Percentiles rank a stretch among this genome's conserved stretches.
Evolutionary conservation across 768 basidiomycete genomes (phyloP).

Genomic region (Chiua virens): DNA sequence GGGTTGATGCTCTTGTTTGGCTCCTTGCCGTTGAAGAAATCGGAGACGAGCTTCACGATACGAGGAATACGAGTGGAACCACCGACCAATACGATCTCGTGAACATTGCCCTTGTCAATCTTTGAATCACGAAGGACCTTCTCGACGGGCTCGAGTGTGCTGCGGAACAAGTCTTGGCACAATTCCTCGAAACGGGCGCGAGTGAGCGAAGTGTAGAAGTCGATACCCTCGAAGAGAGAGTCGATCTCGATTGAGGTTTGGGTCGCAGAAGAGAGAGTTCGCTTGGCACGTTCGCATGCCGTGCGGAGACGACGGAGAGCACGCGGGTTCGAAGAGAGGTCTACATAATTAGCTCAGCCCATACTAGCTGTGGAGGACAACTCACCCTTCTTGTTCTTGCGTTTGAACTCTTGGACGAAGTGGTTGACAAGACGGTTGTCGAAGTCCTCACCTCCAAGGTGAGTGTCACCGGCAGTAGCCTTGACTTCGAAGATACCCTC

Average conservation of each 20-base stretch:
- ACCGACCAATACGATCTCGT: constrained; percentile 97
- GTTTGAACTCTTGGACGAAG: constrained; percentile 96
- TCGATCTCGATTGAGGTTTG: constrained; percentile 98
- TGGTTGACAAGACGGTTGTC: constrained; percentile 97
- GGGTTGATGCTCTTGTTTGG: constrained; percentile 99
- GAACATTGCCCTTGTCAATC: constrained; percentile 93
- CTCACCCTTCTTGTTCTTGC: constrained; percentile 93
- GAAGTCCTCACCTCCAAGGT: constrained; percentile 98
- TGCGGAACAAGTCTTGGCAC: constrained; percentile 93
- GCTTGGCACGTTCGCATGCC: constrained; percentile 98
- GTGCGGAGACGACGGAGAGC: constrained; percentile 96
- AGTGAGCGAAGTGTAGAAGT: constrained; percentile 97
- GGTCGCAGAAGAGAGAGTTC: constrained; percentile 93
- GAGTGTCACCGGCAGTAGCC: constrained; percentile 97
- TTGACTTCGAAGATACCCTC: constrained; percentile 99
- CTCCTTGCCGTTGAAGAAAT: constrained; percentile 99
- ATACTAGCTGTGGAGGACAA: background rate
- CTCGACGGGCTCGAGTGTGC: constrained; percentile 93
- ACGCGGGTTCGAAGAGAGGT: constrained; percentile 88
- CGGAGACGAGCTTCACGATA: constrained; percentile 95
- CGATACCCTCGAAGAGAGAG: constrained; percentile 95
- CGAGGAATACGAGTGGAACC: constrained; percentile 98
- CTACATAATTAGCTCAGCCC: constrained; percentile 36
- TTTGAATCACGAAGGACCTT: constrained; percentile 97
- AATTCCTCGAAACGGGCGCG: constrained; percentile 98